A percentile compares a stretch with the other conserved stretches of the same genome.
Conservation (phyloP, 108 stramenopile species). For the Heterococcus sp. region DNA sequence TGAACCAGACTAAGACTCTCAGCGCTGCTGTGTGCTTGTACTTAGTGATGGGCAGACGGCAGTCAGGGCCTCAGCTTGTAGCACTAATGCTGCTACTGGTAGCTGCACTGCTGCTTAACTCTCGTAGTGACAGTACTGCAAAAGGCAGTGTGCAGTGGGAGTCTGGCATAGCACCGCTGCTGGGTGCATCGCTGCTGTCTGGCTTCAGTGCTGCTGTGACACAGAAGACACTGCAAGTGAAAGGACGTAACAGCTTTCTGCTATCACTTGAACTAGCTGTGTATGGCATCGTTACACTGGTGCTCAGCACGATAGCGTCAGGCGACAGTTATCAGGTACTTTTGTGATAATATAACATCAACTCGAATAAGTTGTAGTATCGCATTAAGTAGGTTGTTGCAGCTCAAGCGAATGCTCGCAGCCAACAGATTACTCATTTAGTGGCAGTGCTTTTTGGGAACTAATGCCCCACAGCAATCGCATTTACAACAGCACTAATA, state of each 20-base stretch:
- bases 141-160: not conserved
- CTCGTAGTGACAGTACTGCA: conserved; percentile 19
- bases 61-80: conserved; percentile 73
- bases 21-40: conserved; percentile 87
- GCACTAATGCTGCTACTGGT: conserved; percentile 73
- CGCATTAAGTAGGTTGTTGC: too few relatives aligned
- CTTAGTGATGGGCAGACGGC: conserved; percentile 75
- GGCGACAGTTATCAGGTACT: not conserved
- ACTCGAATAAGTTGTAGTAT: too few relatives aligned
- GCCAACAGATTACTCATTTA: too few relatives aligned
- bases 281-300: conserved; percentile 59
- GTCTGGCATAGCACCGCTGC: conserved; percentile 37
- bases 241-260: conserved; percentile 72
- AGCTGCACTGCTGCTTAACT: conserved; percentile 63
- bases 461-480: too few relatives aligned
- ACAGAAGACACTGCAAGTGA: conserved; percentile 75
- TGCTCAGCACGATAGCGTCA: conserved; percentile 44
- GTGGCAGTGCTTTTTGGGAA: too few relatives aligned
- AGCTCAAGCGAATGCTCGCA: too few relatives aligned
- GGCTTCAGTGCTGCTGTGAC: conserved; percentile 83
- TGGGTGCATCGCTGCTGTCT: conserved; percentile 77
- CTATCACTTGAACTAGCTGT: conserved; percentile 79
- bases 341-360: too few relatives aligned
- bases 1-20: conserved; percentile 93
- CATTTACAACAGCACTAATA: too few relatives aligned